These are phyloP conservation scores for Flagelloscypha sp. DNA, from an alignment of 768 basidiomycete genomes.

Conservation along the genomic window DNA sequence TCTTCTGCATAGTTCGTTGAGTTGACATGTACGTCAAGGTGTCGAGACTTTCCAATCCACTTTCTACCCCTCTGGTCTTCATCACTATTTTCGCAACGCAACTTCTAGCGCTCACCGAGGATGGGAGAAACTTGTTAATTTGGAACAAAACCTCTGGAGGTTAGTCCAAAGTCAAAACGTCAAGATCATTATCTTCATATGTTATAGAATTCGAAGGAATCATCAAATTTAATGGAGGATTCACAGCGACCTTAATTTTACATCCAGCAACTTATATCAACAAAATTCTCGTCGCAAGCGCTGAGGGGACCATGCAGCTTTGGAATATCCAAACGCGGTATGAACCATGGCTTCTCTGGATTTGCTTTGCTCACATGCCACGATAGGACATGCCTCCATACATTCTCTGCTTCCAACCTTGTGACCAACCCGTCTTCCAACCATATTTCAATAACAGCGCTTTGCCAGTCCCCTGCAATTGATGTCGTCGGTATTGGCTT, in stretches of 20 bases:
- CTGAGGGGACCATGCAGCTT: constrained; percentile 76
- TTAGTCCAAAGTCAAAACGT: too few relatives aligned
- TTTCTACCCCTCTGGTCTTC: constrained; percentile 49
- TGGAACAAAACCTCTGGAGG: constrained; percentile 68
- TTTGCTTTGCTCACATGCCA: not conserved
- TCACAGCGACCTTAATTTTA: constrained; percentile 77
- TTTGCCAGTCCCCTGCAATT: constrained; percentile 90
- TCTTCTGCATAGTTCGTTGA: constrained; percentile 5
- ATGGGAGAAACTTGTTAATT: constrained; percentile 64
- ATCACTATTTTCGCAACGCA: constrained; percentile 77
- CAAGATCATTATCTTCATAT: not conserved
- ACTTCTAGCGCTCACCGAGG: constrained; percentile 71
- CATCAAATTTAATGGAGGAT: constrained; percentile 74
- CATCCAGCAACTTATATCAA: constrained; percentile 97
- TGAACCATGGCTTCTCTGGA: constrained; percentile 18
- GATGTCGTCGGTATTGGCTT: constrained; percentile 95
- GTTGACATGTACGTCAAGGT: constrained; percentile 32
- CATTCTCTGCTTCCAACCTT: constrained; percentile 53
- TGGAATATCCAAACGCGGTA: constrained; percentile 89
- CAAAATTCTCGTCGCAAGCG: constrained; percentile 82
- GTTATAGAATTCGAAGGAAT: constrained; percentile 53
- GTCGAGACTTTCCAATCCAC: constrained; percentile 52
- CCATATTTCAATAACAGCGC: constrained; percentile 52
- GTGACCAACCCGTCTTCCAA: constrained; percentile 26
- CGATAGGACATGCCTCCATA: constrained; percentile 73